These are phyloP conservation scores for Eimeria sp. DNA, from an alignment of 169 alveolate genomes.

Conservation along the genomic window DNA sequence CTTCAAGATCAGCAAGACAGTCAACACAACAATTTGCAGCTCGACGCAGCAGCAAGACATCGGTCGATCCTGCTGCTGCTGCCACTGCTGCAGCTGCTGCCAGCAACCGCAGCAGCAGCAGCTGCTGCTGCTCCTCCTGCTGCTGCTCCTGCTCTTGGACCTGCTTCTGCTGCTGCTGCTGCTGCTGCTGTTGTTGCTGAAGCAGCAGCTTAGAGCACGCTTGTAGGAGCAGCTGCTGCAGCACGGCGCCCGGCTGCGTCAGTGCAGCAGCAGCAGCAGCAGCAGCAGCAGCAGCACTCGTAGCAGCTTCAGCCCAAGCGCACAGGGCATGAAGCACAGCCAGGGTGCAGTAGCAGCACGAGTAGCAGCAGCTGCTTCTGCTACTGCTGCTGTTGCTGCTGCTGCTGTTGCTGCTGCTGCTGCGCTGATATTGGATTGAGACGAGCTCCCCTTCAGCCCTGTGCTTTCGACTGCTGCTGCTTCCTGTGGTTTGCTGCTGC, in stretches of 20 bases:
- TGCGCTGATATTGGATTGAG: background rate
- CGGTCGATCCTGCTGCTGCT: slow-evolving; percentile 29
- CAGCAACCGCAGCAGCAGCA: slow-evolving; percentile 63
- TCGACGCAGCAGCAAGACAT: slow-evolving; percentile 54
- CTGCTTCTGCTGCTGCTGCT: background rate
- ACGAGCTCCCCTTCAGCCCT: background rate
- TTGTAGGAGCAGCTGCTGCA: slow-evolving; percentile 32
- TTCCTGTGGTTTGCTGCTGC: background rate
- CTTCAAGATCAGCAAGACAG: slow-evolving; percentile 18
- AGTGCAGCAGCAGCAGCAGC: slow-evolving; percentile 10
- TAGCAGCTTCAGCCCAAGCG: slow-evolving; percentile 14
- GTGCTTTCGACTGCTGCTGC: background rate
- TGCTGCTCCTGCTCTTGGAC: background rate
- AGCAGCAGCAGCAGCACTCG: slow-evolving; percentile 2
- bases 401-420: slow-evolving; percentile 31
- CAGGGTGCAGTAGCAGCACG: slow-evolving; percentile 29
- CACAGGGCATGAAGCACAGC: slow-evolving; percentile 13
- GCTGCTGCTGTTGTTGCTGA: slow-evolving; percentile 34
- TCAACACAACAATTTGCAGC: slow-evolving; percentile 42
- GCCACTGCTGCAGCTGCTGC: slow-evolving; percentile 25
- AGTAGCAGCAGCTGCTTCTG: slow-evolving; percentile 29
- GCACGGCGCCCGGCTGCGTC: slow-evolving; percentile 10
- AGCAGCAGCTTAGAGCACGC: slow-evolving; percentile 5
- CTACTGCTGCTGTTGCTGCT: slow-evolving; percentile 1
- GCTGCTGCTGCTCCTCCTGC: background rate